Evolutionary conservation across 768 basidiomycete genomes (phyloP), one percentile per base, ranked within the genome.

Genomic region (Ramaria rubella): DNA sequence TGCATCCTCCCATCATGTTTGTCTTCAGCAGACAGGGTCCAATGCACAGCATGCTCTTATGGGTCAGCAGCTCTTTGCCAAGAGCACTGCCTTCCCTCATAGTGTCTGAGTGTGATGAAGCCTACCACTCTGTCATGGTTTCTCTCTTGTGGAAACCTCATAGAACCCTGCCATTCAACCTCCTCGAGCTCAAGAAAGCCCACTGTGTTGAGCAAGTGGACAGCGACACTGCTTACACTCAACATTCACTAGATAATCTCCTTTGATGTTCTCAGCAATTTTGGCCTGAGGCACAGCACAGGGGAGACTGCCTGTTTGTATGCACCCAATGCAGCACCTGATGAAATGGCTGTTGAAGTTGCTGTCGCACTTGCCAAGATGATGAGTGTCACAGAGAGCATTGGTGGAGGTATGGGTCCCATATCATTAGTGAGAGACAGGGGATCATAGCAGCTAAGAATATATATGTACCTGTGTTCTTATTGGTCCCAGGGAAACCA

Each of bases 201-300:
- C 59, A 57, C 3, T 49, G 42, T 19, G 21, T 61, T 12, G 19
- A 23, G 12, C 14, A 34, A 53, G 34, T 53, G 52, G 52, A 60
- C 68, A 0, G 51, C 75, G 12, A 75, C 68, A 15, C 64, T 78
- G 4, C 75, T 75, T 3, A 63, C 75, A 2, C 60, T 78, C n/a
- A 64, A 73, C 2, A 75, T 79, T 61, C 59, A 77, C 52, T 77
- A 79, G 59, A 73, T 79, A 12, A 77, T 76, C 0, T 51, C 77
- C 5, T 70, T 71, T 58, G 78, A 79, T 46, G 65, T 74, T 3
- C 60, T 78, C 2, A 55, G 57, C 1, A 66, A 67, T 45, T 42
- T 76, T 12, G 73, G 74, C n/a, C 48, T 78, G 5, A 77, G 78
- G 0, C 76, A 78, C 23, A 54, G 19, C 63, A 61, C 61, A 12